A percentile compares a stretch with the other conserved stretches of the same genome.
Evolutionary conservation across 1,284 basidiomycete genomes (phyloP).

Genomic region (Microbotryomycetes sp.): DNA sequence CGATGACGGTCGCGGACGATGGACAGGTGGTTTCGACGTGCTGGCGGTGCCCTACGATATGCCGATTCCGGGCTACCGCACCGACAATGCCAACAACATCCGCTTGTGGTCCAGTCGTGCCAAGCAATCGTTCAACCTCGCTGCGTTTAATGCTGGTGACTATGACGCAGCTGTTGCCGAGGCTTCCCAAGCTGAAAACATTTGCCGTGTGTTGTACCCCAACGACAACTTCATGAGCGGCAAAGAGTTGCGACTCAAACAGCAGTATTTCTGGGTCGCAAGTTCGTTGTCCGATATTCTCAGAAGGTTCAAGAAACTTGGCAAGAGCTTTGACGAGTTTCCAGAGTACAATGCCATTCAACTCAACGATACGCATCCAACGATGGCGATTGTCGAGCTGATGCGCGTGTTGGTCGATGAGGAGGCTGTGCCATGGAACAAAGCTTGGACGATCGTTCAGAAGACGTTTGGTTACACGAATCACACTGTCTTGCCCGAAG

Average conservation of each 20-base stretch:
- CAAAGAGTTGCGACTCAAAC: slow-evolving; percentile 85
- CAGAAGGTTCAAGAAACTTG: slow-evolving; percentile 45
- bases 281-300: slow-evolving; percentile 80
- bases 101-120: slow-evolving; percentile 76
- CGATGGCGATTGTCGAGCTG: slow-evolving; percentile 84
- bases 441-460: slow-evolving; percentile 77
- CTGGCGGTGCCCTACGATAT: slow-evolving; percentile 77
- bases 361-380: slow-evolving; percentile 90
- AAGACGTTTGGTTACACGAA: slow-evolving; percentile 92
- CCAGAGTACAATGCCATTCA: slow-evolving; percentile 79
- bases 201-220: slow-evolving; percentile 57
- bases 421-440: slow-evolving; percentile 73
- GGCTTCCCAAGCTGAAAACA: slow-evolving; percentile 79
- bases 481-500: slow-evolving; percentile 55
- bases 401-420: slow-evolving; percentile 80
- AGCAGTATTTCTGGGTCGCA: slow-evolving; percentile 68
- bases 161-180: slow-evolving; percentile 72
- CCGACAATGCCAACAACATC: slow-evolving; percentile 51
- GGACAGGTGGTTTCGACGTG: slow-evolving; percentile 85
- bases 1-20: slow-evolving; percentile 56
- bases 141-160: slow-evolving; percentile 72
- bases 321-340: slow-evolving; percentile 50
- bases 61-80: slow-evolving; percentile 70
- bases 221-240: slow-evolving; percentile 54
- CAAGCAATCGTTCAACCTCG: slow-evolving; percentile 83